Evolutionary conservation across 768 basidiomycete genomes (phyloP), one percentile per base, ranked within the genome.

Genomic region (Naganishia vishniacii): DNA sequence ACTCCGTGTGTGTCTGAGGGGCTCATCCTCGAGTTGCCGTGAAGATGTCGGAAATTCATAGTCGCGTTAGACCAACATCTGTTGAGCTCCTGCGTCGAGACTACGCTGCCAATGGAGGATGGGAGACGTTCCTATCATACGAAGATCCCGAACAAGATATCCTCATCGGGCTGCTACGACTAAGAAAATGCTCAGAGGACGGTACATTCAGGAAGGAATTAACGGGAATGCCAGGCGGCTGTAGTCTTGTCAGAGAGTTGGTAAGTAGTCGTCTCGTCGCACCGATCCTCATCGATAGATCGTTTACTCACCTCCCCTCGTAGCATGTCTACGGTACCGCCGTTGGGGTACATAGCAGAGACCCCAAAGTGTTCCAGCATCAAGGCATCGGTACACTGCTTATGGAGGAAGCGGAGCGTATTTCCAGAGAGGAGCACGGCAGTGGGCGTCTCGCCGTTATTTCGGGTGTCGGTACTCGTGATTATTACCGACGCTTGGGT

Each of bases 371-470:
- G 78, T 97, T 98, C 81, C 92, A 95, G 74, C 92, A 95, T 79
- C 89, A 91, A 84, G 95, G 95, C 8, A 97, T 98, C 76, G 95
- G 95, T 13, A 95, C 92, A 31, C 77, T 98, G 67, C 79, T 99
- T 67, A 99, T 99, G 95, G 95, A 99, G 75, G 95, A 99, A 79
- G 95, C 95, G 9, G 95, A 98, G 77, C 83, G 94, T 71, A 98
- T 99, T 81, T 92, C 95, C 26, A 81, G 87, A 69, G 94, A 97
- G 72, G 95, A 99, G 75, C 95, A 99, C 67, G 94, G 89, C 20
- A 97, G 91, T 76, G 81, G 88, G 67, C 93, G 98, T 78, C 79
- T 99, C 34, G 95, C 88, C n/a, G 94, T 99, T 65, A 99, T 99
- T 69, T 93, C 92, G 41, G 92, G 90, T 85, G 92, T 99, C 65